Evolutionary conservation across 2,329 filamentous ascomycete species (phyloP).

Genomic region (Apiospora kogelbergensis): DNA sequence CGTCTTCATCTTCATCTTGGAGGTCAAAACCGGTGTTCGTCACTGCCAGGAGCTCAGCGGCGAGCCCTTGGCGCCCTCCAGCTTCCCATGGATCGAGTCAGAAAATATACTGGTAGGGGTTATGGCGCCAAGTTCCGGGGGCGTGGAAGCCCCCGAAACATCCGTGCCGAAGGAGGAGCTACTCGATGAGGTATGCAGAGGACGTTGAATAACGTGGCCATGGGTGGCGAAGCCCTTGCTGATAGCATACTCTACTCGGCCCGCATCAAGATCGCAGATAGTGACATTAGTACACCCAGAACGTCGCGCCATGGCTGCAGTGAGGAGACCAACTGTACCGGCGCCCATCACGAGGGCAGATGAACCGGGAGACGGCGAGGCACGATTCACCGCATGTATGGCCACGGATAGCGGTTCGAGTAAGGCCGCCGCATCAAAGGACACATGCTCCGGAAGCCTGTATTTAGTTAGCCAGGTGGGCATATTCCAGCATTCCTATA

Average conservation of each 20-base stretch:
- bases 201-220: slow-evolving; percentile 52
- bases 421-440: slow-evolving; percentile 59
- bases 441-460: slow-evolving; percentile 58
- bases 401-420: slow-evolving; percentile 63
- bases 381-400: slow-evolving; percentile 60
- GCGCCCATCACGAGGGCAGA: slow-evolving; percentile 64
- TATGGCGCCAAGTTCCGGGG: slow-evolving; percentile 38
- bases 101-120: slow-evolving; percentile 48
- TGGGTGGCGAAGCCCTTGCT: slow-evolving; percentile 59
- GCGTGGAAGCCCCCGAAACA: slow-evolving; percentile 48
- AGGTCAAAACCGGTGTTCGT: slow-evolving; percentile 32
- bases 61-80: slow-evolving; percentile 52
- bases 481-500: background rate
- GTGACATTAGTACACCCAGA: slow-evolving; percentile 60
- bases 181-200: slow-evolving; percentile 42
- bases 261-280: slow-evolving; percentile 60
- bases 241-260: slow-evolving; percentile 61
- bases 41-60: slow-evolving; percentile 48
- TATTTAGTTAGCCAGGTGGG: slow-evolving; percentile 19
- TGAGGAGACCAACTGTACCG: slow-evolving; percentile 62
- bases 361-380: slow-evolving; percentile 50
- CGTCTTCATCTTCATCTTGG: slow-evolving; percentile 55
- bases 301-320: slow-evolving; percentile 61
- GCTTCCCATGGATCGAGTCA: slow-evolving; percentile 43
- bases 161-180: slow-evolving; percentile 41